These are phyloP conservation scores for Psilocybe tampanensis DNA, from an alignment of 768 basidiomycete genomes.

Conservation along the genomic window DNA sequence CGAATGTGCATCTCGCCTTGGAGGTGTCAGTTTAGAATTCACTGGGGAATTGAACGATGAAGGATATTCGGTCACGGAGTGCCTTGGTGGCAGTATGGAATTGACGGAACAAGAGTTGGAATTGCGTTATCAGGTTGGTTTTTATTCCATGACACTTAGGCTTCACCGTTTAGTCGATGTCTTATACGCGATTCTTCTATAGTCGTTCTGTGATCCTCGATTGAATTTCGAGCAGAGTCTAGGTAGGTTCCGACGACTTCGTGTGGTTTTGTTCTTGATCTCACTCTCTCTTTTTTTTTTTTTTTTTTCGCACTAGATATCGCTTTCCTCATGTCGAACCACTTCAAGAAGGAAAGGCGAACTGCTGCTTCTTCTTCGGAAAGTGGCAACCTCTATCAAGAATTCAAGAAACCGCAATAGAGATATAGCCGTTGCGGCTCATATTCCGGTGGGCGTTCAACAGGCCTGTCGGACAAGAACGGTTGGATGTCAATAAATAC, in stretches of 20 bases:
- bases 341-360: slow-evolving; percentile 31
- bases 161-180: background rate
- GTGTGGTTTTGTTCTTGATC: background rate
- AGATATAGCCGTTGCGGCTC: background rate
- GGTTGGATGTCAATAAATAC: background rate
- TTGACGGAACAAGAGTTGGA: slow-evolving; percentile 86
- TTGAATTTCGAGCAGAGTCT: slow-evolving; percentile 93
- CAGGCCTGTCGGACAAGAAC: background rate
- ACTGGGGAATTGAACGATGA: slow-evolving; percentile 91
- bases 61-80: slow-evolving; percentile 95
- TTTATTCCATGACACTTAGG: background rate
- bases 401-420: slow-evolving; percentile 19
- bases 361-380: background rate
- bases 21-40: slow-evolving; percentile 87
- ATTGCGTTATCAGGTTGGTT: slow-evolving; percentile 79
- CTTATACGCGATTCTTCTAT: background rate
- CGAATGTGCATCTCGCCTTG: slow-evolving; percentile 70
- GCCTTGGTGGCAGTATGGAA: slow-evolving; percentile 96
- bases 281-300: background rate
- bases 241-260: slow-evolving; percentile 49
- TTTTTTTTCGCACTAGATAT: slow-evolving; percentile 28
- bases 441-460: background rate
- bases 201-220: slow-evolving; percentile 94
- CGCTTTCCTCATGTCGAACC: slow-evolving; percentile 37
- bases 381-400: slow-evolving; percentile 17